Conservation (phyloP, 108 stramenopile species). For the Fistulifera solaris region DNA sequence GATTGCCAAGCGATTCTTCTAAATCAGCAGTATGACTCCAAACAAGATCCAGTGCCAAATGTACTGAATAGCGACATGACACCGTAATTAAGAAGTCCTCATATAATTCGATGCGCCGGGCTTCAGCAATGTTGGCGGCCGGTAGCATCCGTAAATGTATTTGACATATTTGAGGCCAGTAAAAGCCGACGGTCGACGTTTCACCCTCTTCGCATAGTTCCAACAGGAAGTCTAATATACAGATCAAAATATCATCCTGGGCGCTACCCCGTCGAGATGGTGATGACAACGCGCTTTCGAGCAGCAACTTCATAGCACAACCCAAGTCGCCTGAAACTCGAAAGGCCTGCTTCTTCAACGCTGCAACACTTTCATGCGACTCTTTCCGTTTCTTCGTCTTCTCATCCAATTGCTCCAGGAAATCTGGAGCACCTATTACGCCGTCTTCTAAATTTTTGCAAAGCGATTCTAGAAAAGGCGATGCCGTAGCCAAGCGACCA, state of each 20-base stretch:
- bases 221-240: conserved; percentile 77
- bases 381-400: conserved; percentile 11
- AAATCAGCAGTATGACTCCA: conserved; percentile 82
- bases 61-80: conserved; percentile 51
- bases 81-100: conserved; percentile 85
- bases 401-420: conserved; percentile 58
- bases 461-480: conserved; percentile 35
- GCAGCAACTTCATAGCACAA: conserved; percentile 65
- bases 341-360: conserved; percentile 76
- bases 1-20: conserved; percentile 50
- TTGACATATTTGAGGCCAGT: conserved; percentile 75
- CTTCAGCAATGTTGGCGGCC: conserved; percentile 40
- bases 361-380: conserved; percentile 9
- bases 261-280: conserved; percentile 3
- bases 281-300: conserved; percentile 47
- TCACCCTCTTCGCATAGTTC: conserved; percentile 78
- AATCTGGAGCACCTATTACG: conserved; percentile 42
- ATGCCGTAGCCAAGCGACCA: conserved; percentile 10
- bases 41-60: conserved; percentile 68
- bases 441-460: conserved; percentile 33
- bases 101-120: conserved; percentile 63
- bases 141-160: conserved; percentile 85
- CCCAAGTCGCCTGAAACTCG: conserved; percentile 86
- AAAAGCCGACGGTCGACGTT: conserved; percentile 66
- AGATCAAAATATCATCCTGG: conserved; percentile 30